These are phyloP conservation scores for Penicillium taxi DNA, from an alignment of 495 filamentous ascomycete genomes.

Conservation along the genomic window DNA sequence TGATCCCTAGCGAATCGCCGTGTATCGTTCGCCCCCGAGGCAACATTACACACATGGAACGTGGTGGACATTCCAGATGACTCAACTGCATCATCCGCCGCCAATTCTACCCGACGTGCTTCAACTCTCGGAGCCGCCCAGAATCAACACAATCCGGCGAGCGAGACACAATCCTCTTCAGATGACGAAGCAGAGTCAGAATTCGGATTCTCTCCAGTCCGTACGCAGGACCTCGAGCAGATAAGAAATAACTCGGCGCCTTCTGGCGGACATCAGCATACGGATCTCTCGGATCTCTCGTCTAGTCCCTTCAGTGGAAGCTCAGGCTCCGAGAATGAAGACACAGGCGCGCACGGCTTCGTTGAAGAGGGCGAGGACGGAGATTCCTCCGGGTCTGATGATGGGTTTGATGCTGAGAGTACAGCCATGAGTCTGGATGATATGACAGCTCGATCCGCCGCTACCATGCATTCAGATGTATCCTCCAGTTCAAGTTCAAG, in stretches of 20 bases:
- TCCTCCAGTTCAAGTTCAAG: slow-evolving; percentile 57
- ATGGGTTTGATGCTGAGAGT: slow-evolving; percentile 60
- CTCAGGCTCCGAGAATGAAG: slow-evolving; percentile 52
- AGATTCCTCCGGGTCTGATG: slow-evolving; percentile 36
- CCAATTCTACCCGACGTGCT: slow-evolving; percentile 61
- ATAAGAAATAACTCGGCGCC: slow-evolving; percentile 18
- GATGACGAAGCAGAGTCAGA: slow-evolving; percentile 53
- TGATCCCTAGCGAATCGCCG: slow-evolving; percentile 87
- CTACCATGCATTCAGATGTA: slow-evolving; percentile 44
- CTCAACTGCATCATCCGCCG: slow-evolving; percentile 74
- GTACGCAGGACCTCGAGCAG: slow-evolving; percentile 61
- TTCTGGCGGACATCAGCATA: slow-evolving; percentile 12
- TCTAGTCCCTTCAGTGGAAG: slow-evolving; percentile 73
- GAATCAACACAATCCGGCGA: slow-evolving; percentile 37
- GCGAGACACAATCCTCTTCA: slow-evolving; percentile 59
- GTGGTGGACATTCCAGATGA: slow-evolving; percentile 85
- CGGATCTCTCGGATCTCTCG: slow-evolving; percentile 51
- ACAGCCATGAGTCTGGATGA: slow-evolving; percentile 71
- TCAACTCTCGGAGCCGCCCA: slow-evolving; percentile 50
- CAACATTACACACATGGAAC: slow-evolving; percentile 95
- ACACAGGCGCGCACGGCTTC: slow-evolving; percentile 37
- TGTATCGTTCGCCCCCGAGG: slow-evolving; percentile 95
- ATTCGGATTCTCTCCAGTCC: slow-evolving; percentile 57
- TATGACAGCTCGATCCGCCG: slow-evolving; percentile 57
- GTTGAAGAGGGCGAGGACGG: slow-evolving; percentile 49